phyloP scores from a whole-genome alignment of 2,329 filamentous ascomycete genomes.

The Fusarium stilboides region DNA sequence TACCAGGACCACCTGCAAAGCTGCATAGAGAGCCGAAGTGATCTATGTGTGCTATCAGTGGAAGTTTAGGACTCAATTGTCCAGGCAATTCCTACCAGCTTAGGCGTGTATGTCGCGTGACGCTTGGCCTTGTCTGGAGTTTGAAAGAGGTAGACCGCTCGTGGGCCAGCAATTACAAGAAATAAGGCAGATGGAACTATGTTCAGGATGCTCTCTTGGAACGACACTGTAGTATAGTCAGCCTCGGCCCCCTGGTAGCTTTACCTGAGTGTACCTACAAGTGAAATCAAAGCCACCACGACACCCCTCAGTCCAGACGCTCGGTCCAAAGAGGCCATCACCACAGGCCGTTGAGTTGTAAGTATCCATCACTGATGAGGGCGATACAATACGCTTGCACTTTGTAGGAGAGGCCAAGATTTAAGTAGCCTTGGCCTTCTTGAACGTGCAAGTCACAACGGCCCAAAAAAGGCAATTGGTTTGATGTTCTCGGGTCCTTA shows the following conservation, averaged over 20 bases:
- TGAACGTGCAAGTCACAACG: background rate
- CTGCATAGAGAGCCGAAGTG: constrained; percentile 43
- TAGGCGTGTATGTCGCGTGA: constrained; percentile 48
- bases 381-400: background rate
- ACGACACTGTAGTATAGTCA: constrained; percentile 47
- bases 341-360: constrained; percentile 50
- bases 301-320: constrained; percentile 49
- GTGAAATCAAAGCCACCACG: constrained; percentile 54
- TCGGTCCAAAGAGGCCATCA: constrained; percentile 52
- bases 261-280: constrained; percentile 29
- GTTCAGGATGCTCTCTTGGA: constrained; percentile 51
- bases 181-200: constrained; percentile 48
- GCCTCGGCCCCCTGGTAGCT: background rate
- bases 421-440: background rate
- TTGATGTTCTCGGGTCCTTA: constrained; percentile 5
- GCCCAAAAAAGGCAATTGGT: background rate
- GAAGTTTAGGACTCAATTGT: background rate
- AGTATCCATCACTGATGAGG: constrained; percentile 25
- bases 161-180: constrained; percentile 42
- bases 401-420: background rate
- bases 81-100: constrained; percentile 39
- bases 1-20: constrained; percentile 48
- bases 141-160: constrained; percentile 46
- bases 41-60: constrained; percentile 30
- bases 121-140: constrained; percentile 46